Evolutionary conservation across 108 stramenopile genomes (phyloP).

Genomic region (Phaeodactylum tricornutum): DNA sequence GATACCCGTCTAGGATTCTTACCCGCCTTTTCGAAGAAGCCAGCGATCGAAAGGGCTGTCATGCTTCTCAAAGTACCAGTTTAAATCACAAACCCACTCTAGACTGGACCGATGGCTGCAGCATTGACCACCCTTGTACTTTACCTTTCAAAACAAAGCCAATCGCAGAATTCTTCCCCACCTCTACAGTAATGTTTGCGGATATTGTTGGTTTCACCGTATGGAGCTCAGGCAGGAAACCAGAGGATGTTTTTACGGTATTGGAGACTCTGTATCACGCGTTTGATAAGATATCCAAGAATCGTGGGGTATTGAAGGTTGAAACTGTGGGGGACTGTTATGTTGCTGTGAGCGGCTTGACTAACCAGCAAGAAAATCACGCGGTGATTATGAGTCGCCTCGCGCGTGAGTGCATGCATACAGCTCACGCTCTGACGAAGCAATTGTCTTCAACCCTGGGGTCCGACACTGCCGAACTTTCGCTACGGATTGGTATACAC

Average conservation of each 20-base stretch:
- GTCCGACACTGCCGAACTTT: constrained; percentile 13
- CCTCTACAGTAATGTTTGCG: constrained; percentile 50
- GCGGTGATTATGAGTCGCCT: constrained; percentile 27
- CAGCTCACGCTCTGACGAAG: constrained; percentile 11
- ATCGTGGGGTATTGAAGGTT: constrained; percentile 40
- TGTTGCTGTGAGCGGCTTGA: constrained; percentile 7
- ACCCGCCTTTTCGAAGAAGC: too few species aligned
- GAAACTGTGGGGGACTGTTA: constrained; percentile 2
- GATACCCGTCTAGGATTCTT: too few species aligned
- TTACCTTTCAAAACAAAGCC: constrained; percentile 1
- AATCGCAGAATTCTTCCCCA: constrained; percentile 4
- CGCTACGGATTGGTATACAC: constrained; percentile 37
- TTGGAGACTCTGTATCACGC: constrained; percentile 53
- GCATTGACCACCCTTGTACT: too few species aligned
- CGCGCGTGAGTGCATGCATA: constrained; percentile 21
- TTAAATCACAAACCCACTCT: constrained; percentile 3
- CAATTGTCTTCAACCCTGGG: constrained; percentile 9
- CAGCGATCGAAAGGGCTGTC: too few species aligned
- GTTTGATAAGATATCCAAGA: constrained; percentile 44
- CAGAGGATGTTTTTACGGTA: constrained; percentile 46
- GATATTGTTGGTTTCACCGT: constrained; percentile 75
- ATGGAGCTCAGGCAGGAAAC: constrained; percentile 31
- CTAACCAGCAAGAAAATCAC: constrained; percentile 15
- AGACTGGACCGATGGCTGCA: constrained; percentile 12
- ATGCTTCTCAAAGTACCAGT: too few species aligned